A percentile compares a stretch with the other conserved stretches of the same genome.
phyloP scores from a whole-genome alignment of 1,284 basidiomycete species.

The Leucoagaricus sp. region DNA sequence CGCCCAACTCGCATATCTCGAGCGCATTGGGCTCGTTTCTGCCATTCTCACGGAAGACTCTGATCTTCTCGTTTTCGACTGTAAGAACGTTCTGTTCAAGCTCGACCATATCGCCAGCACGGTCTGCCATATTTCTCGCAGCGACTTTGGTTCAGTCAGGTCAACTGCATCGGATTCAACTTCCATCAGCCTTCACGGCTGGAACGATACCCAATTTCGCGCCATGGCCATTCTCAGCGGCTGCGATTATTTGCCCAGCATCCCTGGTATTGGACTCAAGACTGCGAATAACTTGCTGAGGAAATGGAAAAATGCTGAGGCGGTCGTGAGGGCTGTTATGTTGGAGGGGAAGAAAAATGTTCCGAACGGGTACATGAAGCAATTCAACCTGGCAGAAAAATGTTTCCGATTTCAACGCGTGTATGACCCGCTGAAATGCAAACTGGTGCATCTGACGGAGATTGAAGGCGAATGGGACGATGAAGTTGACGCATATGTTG shows the following conservation, averaged over 20 bases:
- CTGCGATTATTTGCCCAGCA: slow-evolving; percentile 95
- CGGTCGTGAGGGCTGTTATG: slow-evolving; percentile 78
- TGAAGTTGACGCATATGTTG: slow-evolving; percentile 74
- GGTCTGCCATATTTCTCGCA: slow-evolving; percentile 80
- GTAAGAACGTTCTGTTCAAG: slow-evolving; percentile 85
- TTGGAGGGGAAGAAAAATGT: slow-evolving; percentile 87
- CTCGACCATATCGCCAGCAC: slow-evolving; percentile 75
- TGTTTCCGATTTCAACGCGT: slow-evolving; percentile 96
- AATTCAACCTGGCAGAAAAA: slow-evolving; percentile 82
- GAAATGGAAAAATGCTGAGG: slow-evolving; percentile 87
- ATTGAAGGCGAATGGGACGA: slow-evolving; percentile 55
- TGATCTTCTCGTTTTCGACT: slow-evolving; percentile 96
- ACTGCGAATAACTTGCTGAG: slow-evolving; percentile 86
- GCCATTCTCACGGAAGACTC: slow-evolving; percentile 98
- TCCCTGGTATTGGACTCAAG: slow-evolving; percentile 93
- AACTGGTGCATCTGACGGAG: slow-evolving; percentile 71
- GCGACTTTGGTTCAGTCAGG: slow-evolving; percentile 72
- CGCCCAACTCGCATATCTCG: slow-evolving; percentile 94
- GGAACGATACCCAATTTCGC: slow-evolving; percentile 90
- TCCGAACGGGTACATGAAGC: slow-evolving; percentile 73
- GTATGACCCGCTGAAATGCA: slow-evolving; percentile 73
- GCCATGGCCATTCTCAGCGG: slow-evolving; percentile 97
- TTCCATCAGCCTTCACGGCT: slow-evolving; percentile 61
- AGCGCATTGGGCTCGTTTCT: slow-evolving; percentile 81
- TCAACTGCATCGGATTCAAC: slow-evolving; percentile 62